Conservation (phyloP, 176 grass and related monocot genomes). For the Bonia amplexicaulis region DNA sequence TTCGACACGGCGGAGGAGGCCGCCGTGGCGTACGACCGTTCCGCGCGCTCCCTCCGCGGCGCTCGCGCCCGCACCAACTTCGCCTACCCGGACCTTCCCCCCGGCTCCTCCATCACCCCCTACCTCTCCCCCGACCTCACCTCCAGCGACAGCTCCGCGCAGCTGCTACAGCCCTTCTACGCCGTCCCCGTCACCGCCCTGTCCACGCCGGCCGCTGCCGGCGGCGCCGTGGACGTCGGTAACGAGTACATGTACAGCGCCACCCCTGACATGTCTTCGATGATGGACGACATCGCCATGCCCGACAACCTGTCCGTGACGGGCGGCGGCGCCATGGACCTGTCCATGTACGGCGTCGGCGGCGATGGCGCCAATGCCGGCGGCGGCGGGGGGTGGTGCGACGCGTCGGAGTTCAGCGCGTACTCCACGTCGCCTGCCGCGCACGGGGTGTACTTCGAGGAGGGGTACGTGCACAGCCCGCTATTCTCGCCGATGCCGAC, state of each 20-base stretch:
- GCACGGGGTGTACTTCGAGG: conserved; percentile 89
- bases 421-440: conserved; percentile 35
- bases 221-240: not conserved
- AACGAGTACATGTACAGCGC: conserved; percentile 17
- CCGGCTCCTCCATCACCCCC: conserved; percentile 85
- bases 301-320: conserved; percentile 30
- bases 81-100: conserved; percentile 87
- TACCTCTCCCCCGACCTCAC: conserved; percentile 92
- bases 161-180: conserved; percentile 50
- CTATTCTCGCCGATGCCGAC: conserved; percentile 93
- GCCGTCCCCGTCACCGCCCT: not conserved
- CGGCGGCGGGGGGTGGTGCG: conserved; percentile 46
- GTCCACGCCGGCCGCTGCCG: not conserved
- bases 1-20: conserved; percentile 98
- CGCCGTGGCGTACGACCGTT: conserved; percentile 90
- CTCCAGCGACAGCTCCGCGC: conserved; percentile 27
- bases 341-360: not conserved
- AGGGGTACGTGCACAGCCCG: conserved; percentile 97
- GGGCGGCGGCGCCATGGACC: not conserved
- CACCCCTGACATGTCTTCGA: conserved; percentile 25
- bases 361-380: not conserved
- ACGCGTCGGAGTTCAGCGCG: conserved; percentile 42
- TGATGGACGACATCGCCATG: conserved; percentile 43
- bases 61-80: conserved; percentile 89
- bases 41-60: conserved; percentile 74